phyloP scores from a whole-genome alignment of 2,329 filamentous ascomycete genomes.

The Diaporthe capsici region DNA sequence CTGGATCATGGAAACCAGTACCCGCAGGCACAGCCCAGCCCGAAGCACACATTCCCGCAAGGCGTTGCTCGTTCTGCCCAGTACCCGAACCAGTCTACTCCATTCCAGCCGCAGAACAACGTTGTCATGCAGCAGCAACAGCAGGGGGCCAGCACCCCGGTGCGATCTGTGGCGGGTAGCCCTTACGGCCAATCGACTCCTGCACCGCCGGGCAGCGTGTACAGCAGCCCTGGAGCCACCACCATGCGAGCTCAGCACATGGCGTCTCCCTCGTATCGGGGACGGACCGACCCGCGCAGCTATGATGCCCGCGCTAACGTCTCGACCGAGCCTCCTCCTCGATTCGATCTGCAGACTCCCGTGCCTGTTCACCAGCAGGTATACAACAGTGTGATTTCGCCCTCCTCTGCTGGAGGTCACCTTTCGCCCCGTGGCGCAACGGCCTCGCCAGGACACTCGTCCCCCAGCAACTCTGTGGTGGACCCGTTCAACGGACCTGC shows the following conservation, averaged over 20 bases:
- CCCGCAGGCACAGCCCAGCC: not conserved
- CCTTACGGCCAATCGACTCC: conserved; percentile 10
- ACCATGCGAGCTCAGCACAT: not conserved
- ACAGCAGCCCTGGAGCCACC: not conserved
- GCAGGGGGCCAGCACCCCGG: not conserved
- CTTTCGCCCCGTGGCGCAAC: not conserved
- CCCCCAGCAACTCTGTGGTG: not conserved
- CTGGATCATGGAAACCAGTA: conserved; percentile 4
- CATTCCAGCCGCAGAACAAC: not conserved
- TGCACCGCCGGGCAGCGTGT: not conserved
- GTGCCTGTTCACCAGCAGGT: conserved; percentile 17
- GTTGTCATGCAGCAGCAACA: conserved; percentile 24
- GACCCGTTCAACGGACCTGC: conserved; percentile 41
- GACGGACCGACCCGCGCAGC: conserved; percentile 58
- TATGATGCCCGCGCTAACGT: conserved; percentile 55
- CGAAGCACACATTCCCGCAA: conserved; percentile 1
- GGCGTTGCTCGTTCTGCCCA: not conserved
- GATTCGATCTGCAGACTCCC: conserved; percentile 50
- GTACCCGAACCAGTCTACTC: not conserved
- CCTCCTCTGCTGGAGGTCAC: not conserved
- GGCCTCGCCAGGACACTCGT: not conserved
- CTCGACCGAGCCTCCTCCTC: conserved; percentile 53
- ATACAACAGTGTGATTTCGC: conserved; percentile 11
- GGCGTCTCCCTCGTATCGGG: not conserved
- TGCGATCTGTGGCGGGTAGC: not conserved